A percentile compares a stretch with the other conserved stretches of the same genome.
These are phyloP conservation scores for Xylaria sp. DNA, from an alignment of 2,329 filamentous ascomycete species.

Conservation along the genomic window DNA sequence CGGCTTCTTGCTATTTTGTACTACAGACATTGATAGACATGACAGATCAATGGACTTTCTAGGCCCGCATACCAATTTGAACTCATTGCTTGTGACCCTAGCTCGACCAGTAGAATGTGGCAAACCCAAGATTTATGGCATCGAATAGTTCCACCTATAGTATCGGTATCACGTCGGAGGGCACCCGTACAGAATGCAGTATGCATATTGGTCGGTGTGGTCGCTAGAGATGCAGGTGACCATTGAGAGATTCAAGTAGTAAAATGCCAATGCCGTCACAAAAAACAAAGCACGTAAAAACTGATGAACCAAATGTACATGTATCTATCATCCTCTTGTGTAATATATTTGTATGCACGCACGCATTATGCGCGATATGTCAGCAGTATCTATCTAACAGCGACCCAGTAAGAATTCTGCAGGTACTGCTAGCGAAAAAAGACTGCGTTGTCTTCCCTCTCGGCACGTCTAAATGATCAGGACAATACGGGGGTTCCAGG, in stretches of 20 bases:
- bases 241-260: not conserved
- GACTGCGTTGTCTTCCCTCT: slow-evolving; percentile 81
- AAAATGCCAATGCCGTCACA: not conserved
- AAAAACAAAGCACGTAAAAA: not conserved
- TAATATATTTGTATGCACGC: not conserved
- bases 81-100: not conserved
- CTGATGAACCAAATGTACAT: not conserved
- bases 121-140: not conserved
- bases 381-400: slow-evolving; percentile 97
- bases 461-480: slow-evolving; percentile 92
- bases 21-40: slow-evolving; percentile 24
- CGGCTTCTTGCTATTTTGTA: slow-evolving; percentile 27
- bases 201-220: not conserved
- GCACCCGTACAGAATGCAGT: no score
- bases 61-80: not conserved
- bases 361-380: slow-evolving; percentile 67
- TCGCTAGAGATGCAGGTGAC: not conserved
- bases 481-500: slow-evolving; percentile 69
- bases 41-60: slow-evolving; percentile 2
- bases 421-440: slow-evolving; percentile 99
- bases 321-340: not conserved
- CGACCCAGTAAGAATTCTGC: slow-evolving; percentile 74
- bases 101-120: not conserved
- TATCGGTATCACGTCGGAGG: not conserved
- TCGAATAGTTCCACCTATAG: not conserved